Evolutionary conservation across 2,329 filamentous ascomycete species (phyloP).

Genomic region (Aaosphaeria pasadenensis): DNA sequence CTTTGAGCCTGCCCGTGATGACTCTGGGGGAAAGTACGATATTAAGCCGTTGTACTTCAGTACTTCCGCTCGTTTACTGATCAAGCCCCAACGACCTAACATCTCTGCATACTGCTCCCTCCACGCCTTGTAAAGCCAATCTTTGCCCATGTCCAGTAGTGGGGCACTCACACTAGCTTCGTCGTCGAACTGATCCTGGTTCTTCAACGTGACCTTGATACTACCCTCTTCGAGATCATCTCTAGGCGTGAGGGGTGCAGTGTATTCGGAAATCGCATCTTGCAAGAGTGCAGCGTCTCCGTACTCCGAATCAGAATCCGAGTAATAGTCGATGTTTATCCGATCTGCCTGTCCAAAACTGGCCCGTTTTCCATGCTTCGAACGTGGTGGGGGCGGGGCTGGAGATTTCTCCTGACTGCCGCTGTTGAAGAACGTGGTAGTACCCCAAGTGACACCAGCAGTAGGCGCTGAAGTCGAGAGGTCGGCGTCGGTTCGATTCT

Average conservation of each 20-base stretch:
- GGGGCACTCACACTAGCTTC: conserved; percentile 46
- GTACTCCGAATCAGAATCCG: conserved; percentile 33
- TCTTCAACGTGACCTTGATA: conserved; percentile 54
- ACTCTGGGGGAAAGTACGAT: conserved; percentile 28
- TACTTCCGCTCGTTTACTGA: conserved; percentile 55
- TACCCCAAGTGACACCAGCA: conserved; percentile 47
- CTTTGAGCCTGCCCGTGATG: conserved; percentile 21
- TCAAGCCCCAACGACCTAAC: conserved; percentile 57
- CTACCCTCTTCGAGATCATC: conserved; percentile 8
- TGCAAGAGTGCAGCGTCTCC: conserved; percentile 10
- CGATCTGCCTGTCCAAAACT: conserved; percentile 33
- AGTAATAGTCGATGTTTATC: conserved; percentile 24
- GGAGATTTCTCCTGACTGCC: conserved; percentile 24
- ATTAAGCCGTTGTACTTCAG: conserved; percentile 53
- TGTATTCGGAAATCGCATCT: conserved; percentile 22
- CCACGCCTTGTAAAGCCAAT: conserved; percentile 51
- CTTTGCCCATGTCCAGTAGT: conserved; percentile 50
- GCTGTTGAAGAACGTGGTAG: conserved; percentile 39
- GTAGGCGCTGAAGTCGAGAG: conserved; percentile 42
- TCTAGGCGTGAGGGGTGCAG: conserved; percentile 13
- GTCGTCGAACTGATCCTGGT: conserved; percentile 55
- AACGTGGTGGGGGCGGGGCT: background rate
- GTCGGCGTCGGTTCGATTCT: conserved; percentile 33
- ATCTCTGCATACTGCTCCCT: conserved; percentile 57
- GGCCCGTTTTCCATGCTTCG: conserved; percentile 37